Percentiles rank a stretch among this genome's conserved stretches.
Evolutionary conservation across 345 rosid species (phyloP).

Genomic region (Erucastrum elatum): DNA sequence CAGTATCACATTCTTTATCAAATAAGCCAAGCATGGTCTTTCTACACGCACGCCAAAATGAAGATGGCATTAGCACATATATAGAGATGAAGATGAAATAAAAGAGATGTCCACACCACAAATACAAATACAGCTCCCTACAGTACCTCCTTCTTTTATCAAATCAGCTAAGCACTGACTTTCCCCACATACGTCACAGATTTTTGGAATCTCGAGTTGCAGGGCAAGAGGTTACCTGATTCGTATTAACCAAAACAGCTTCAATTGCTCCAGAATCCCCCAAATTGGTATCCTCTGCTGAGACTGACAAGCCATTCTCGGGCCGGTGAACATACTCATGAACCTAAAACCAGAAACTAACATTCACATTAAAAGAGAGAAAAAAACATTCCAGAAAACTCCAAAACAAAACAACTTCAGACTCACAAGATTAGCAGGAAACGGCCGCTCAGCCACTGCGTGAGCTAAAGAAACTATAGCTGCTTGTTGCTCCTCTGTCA

Average conservation of each 20-base stretch:
- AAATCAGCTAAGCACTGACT: no score
- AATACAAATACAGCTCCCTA: background rate
- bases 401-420: background rate
- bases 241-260: constrained; percentile 81
- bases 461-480: constrained; percentile 64
- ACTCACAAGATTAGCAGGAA: constrained; percentile 71
- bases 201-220: background rate
- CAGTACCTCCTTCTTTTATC: background rate
- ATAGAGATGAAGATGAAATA: background rate
- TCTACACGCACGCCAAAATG: background rate
- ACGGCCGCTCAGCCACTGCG: constrained; percentile 80
- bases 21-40: background rate
- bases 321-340: constrained; percentile 59
- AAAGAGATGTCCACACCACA: background rate
- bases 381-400: background rate
- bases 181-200: no score
- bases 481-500: constrained; percentile 82
- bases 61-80: constrained; percentile 20
- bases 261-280: constrained; percentile 68
- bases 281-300: constrained; percentile 45
- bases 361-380: background rate
- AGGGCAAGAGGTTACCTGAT: constrained; percentile 50
- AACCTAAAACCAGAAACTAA: constrained; percentile 45
- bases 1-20: background rate
- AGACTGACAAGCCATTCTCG: constrained; percentile 61